These are phyloP conservation scores for Aspergillus sp. DNA, from an alignment of 2,329 filamentous ascomycete genomes.

Conservation along the genomic window DNA sequence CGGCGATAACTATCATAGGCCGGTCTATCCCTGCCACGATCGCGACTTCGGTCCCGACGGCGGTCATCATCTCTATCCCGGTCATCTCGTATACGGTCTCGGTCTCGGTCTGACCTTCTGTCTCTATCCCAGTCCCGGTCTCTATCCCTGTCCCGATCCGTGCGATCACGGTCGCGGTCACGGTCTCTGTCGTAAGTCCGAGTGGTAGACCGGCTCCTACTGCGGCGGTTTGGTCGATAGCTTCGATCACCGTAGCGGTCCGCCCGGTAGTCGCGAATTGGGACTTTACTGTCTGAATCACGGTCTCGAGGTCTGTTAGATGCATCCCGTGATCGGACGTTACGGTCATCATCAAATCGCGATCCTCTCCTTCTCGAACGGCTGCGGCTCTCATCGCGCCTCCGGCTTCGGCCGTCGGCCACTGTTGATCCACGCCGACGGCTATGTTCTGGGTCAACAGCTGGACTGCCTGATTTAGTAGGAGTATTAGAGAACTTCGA, in stretches of 20 bases:
- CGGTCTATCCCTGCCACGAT: conserved; percentile 4
- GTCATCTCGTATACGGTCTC: conserved; percentile 11
- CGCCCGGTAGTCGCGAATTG: conserved; percentile 30
- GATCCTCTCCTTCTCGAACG: conserved; percentile 29
- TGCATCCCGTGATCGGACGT: conserved; percentile 28
- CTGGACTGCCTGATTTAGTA: conserved; percentile 29
- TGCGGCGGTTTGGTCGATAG: conserved; percentile 35
- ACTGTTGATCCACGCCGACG: conserved; percentile 27
- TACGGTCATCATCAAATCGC: conserved; percentile 31
- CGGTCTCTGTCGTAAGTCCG: conserved; percentile 28
- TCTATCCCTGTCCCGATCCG: background rate
- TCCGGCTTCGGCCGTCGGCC: conserved; percentile 26
- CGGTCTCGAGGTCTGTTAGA: conserved; percentile 34
- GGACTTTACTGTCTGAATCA: conserved; percentile 32
- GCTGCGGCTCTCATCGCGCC: conserved; percentile 29
- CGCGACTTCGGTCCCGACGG: conserved; percentile 13
- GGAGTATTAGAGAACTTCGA: conserved; percentile 27
- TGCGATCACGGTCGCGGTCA: conserved; percentile 19
- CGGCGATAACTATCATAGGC: conserved; percentile 26
- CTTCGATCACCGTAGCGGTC: conserved; percentile 30
- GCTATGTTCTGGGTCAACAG: conserved; percentile 25
- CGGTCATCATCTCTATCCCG: conserved; percentile 22
- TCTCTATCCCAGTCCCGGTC: conserved; percentile 5
- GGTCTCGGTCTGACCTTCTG: conserved; percentile 9
- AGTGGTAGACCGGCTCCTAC: conserved; percentile 34